A percentile compares a stretch with the other conserved stretches of the same genome.
These are phyloP conservation scores for Thalassiosira exigua DNA, from an alignment of 352 stramenopile species.

Conservation along the genomic window DNA sequence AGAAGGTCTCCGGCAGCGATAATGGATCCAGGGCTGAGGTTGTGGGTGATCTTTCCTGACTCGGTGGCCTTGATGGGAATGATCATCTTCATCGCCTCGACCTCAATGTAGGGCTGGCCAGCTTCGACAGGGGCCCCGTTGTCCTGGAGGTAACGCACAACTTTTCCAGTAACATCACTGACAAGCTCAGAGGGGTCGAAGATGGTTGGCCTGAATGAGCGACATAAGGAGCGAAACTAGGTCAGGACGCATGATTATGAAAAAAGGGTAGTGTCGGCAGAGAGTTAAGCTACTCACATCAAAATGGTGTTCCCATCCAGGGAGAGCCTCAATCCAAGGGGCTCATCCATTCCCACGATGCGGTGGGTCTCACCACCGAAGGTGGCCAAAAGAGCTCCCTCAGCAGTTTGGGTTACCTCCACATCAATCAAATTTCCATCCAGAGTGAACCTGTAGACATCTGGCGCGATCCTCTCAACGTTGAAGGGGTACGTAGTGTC, in stretches of 20 bases:
- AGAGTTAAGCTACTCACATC: conserved; percentile 70
- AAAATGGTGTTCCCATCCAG: conserved; percentile 89
- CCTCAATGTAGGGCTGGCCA: conserved; percentile 90
- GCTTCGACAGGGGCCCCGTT: conserved; percentile 90
- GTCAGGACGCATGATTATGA: conserved; percentile 12
- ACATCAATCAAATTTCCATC: conserved; percentile 89
- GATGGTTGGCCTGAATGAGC: conserved; percentile 75
- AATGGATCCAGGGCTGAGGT: conserved; percentile 96
- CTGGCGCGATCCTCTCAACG: conserved; percentile 90
- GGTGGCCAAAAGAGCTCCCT: conserved; percentile 86
- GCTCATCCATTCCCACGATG: conserved; percentile 88
- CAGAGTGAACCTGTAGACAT: conserved; percentile 92
- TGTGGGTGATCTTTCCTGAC: conserved; percentile 94
- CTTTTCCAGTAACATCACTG: conserved; percentile 98
- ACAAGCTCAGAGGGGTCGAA: conserved; percentile 92
- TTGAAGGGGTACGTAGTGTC: conserved; percentile 98
- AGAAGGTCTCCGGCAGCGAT: conserved; percentile 97
- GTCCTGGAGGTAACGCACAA: conserved; percentile 98
- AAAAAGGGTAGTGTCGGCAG: conserved; percentile 4
- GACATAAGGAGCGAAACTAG: conserved; percentile 15
- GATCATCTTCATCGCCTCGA: conserved; percentile 99
- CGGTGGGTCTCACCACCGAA: conserved; percentile 87
- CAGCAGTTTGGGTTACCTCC: conserved; percentile 81
- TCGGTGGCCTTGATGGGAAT: conserved; percentile 98
- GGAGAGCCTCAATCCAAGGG: conserved; percentile 87